Conservation (phyloP, 2,329 filamentous ascomycete species). For the Cryphonectria nitschkei region DNA sequence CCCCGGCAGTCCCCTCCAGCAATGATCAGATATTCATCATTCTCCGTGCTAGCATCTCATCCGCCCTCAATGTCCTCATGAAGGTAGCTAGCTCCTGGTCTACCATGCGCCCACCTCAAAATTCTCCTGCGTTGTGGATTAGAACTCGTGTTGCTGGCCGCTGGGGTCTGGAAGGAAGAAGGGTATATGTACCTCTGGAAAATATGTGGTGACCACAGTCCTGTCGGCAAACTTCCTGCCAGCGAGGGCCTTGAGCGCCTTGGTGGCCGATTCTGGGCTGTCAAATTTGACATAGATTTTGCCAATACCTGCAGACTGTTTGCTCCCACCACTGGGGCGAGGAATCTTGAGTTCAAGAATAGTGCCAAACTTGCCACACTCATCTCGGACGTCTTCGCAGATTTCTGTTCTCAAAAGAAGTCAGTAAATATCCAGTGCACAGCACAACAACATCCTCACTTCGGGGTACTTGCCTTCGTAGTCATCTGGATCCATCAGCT, state of each 20-base stretch:
- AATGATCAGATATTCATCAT: background rate
- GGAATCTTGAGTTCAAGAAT: constrained; percentile 92
- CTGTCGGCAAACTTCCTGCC: constrained; percentile 95
- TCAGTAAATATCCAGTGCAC: background rate
- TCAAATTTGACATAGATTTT: constrained; percentile 99
- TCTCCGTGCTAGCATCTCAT: background rate
- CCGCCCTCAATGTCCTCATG: background rate
- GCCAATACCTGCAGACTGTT: constrained; percentile 86
- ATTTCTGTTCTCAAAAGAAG: constrained; percentile 70
- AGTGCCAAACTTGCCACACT: constrained; percentile 88
- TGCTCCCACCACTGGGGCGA: constrained; percentile 78
- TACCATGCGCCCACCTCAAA: constrained; percentile 93
- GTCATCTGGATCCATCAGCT: constrained; percentile 90
- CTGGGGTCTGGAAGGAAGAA: background rate
- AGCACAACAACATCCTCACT: constrained; percentile 14
- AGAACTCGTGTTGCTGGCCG: background rate
- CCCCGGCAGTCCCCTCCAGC: background rate
- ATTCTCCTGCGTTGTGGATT: constrained; percentile 67
- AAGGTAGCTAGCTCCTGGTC: constrained; percentile 24
- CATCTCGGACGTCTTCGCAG: constrained; percentile 88
- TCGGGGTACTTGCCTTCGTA: constrained; percentile 73
- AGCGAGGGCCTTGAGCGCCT: constrained; percentile 85
- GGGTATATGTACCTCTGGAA: constrained; percentile 74
- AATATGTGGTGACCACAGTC: constrained; percentile 95
- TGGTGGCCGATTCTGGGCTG: constrained; percentile 73